Percentiles rank a stretch among this genome's conserved stretches.
phyloP scores from a whole-genome alignment of 1,284 basidiomycete genomes.

The Ustilago trichophora region DNA sequence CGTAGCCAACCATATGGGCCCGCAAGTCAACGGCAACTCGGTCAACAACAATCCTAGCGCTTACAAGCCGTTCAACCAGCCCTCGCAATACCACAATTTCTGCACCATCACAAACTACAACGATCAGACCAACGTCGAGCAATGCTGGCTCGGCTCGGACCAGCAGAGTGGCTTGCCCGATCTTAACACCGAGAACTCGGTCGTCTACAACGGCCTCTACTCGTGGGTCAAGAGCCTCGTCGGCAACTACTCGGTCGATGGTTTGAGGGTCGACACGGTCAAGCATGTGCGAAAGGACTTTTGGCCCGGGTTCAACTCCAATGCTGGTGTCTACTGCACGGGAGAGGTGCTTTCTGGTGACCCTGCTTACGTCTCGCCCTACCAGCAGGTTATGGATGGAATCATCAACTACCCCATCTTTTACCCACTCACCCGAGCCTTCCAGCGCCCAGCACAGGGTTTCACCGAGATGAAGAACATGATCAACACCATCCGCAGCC shows the following conservation, averaged over 20 bases:
- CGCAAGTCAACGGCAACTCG: slow-evolving; percentile 8
- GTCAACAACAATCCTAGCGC: slow-evolving; percentile 2
- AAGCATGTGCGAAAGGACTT: slow-evolving; percentile 76
- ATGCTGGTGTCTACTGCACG: slow-evolving; percentile 81
- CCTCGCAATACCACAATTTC: slow-evolving; percentile 73
- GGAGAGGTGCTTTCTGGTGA: slow-evolving; percentile 78
- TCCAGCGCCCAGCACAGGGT: slow-evolving; percentile 68
- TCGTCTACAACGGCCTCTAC: slow-evolving; percentile 72
- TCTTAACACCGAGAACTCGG: slow-evolving; percentile 75
- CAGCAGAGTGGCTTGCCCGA: slow-evolving; percentile 75
- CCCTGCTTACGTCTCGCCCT: slow-evolving; percentile 69
- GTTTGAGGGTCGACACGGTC: slow-evolving; percentile 77
- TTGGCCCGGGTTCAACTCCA: slow-evolving; percentile 76
- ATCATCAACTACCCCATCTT: slow-evolving; percentile 75
- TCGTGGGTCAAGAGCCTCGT: slow-evolving; percentile 75
- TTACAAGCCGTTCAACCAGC: slow-evolving; percentile 10
- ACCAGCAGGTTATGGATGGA: slow-evolving; percentile 68
- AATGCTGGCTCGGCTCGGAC: slow-evolving; percentile 78
- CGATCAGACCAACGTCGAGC: slow-evolving; percentile 75
- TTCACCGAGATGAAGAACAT: slow-evolving; percentile 40
- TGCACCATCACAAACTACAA: slow-evolving; percentile 75
- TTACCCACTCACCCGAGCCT: slow-evolving; percentile 77
- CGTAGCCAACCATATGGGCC: slow-evolving; percentile 77
- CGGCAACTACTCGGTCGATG: slow-evolving; percentile 74
- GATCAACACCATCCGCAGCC: slow-evolving; percentile 6